phyloP scores from a whole-genome alignment of 768 basidiomycete genomes.

The Coprinopsis marcescibilis region DNA sequence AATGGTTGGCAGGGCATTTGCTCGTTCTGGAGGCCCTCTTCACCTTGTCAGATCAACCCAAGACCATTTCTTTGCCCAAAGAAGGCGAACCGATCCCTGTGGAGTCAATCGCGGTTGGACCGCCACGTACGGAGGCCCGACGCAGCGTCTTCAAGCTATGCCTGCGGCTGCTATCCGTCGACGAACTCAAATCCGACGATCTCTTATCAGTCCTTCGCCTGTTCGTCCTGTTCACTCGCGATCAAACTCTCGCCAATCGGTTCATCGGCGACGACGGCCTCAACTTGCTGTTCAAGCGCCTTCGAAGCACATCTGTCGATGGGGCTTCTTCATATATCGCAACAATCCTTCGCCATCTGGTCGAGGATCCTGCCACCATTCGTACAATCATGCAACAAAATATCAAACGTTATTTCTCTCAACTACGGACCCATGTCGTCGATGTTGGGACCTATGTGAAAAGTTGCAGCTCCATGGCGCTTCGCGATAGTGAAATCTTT shows the following conservation, averaged over 20 bases:
- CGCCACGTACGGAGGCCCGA: constrained; percentile 56
- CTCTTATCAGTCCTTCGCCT: constrained; percentile 76
- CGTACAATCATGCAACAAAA: constrained; percentile 75
- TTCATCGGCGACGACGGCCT: constrained; percentile 70
- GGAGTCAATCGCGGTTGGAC: constrained; percentile 52
- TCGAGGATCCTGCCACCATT: constrained; percentile 69
- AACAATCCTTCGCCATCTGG: constrained; percentile 85
- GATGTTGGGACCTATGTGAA: constrained; percentile 74
- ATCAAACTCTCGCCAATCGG: constrained; percentile 54
- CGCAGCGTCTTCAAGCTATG: constrained; percentile 70
- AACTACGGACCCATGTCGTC: constrained; percentile 58
- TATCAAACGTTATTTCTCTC: constrained; percentile 73
- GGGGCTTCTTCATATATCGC: constrained; percentile 80
- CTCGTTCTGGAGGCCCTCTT: constrained; percentile 84
- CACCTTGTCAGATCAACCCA: constrained; percentile 68
- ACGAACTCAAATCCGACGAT: constrained; percentile 71
- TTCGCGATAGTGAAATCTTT: constrained; percentile 77
- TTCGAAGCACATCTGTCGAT: constrained; percentile 53
- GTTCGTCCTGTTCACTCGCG: constrained; percentile 78
- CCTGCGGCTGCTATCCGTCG: constrained; percentile 59
- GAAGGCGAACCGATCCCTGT: constrained; percentile 58
- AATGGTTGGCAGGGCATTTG: constrained; percentile 84
- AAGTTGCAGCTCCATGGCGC: constrained; percentile 68
- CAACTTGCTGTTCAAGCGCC: constrained; percentile 54
- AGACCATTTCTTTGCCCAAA: constrained; percentile 57